Evolutionary conservation across 2,329 filamentous ascomycete genomes (phyloP), one percentile per base, ranked within the genome.

Genomic region (Colletotrichum tabaci): DNA sequence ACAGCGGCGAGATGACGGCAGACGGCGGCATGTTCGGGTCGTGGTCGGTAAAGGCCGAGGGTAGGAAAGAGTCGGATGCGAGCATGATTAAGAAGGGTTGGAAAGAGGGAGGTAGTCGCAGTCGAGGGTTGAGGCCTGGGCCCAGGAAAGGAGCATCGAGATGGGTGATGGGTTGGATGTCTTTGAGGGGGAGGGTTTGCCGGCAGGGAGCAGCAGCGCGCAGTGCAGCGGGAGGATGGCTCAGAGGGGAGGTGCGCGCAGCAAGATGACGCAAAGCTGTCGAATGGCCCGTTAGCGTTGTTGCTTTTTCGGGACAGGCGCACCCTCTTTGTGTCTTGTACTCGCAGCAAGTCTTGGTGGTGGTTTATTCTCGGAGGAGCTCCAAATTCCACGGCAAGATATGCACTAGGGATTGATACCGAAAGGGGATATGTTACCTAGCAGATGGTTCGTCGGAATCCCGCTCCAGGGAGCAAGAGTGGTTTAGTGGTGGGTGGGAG

Each of bases 41-140:
- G 74, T 76, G 77, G 58, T 84, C 82, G 71, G 79, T 75, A 62
- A 78, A 79, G 73, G 81, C 81, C 57, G 80, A 80, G 13, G 84
- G 82, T 75, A 84, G 77, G 76, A 85, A 85, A 38, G 84, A 82
- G 74, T 86, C 83, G 70, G 82, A 78, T 44, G 81, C 80, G 44
- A 84, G 70, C 73, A 81, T 84, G 73, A 80, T 79, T 83, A 86
- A 85, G 74, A 77, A 44, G 58, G 18, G 21, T 30, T 15, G 18
- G 44, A 26, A 26, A 68, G 40, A 58, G 49, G 58, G 44, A 58
- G 66, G 52, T 21, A 67, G 60, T 63, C 46, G 42, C 26, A 67
- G 60, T 63, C 46, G 42, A 26, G 38, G 38, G 13, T 63, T 60
- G 21, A 50, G 35, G 18, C 58, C 46, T 53, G 46, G 58, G 30